Evolutionary conservation across 2,329 filamentous ascomycete species (phyloP), one percentile per base, ranked within the genome.

Genomic region (Trichoderma harzianum): DNA sequence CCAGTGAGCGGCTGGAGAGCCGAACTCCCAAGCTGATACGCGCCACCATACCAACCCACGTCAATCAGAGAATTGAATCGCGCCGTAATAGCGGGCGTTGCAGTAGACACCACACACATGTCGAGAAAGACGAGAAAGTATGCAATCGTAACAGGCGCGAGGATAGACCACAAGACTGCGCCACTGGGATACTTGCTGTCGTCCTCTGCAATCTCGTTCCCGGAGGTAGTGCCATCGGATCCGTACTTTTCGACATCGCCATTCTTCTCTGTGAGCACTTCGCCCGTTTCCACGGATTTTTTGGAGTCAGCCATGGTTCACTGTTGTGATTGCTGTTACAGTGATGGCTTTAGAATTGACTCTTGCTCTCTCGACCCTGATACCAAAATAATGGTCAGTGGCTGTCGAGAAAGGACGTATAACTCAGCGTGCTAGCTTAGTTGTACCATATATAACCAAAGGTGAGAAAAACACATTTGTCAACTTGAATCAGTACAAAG

Each of bases 61-160:
- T 86, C 83, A n/a, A 79, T 77, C 0, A 84, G 77, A 34, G 82
- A 78, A 10, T 82, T 76, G 72, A 83, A 79, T 34, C 80, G 76
- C 67, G 77, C 74, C 5, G 78, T 77, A 39, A 81, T 80, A 12
- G 76, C 77, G 2, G 80, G 81, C 26, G 80, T 77, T 7, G 81
- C 80, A 1, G 81, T 83, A 7, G 81, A 77, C 30, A 83, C 77
- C 58, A 82, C 81, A 3, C 80, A 81, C 68, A 78, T 78, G 72
- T 81, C 80, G n/a, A 75, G 62, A 12, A 71, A 62, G 28, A 74
- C 73, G 14, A 75, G 72, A 62, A 75, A 75, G 24, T 71, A 60
- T 11, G 55, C 55, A 60, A 60, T 60, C 28, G 55, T 60, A 60
- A 60, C 28, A 32, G 55, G 28, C 10, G 28, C 55, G 7, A 60